Percentiles rank a stretch among this genome's conserved stretches.
These are phyloP conservation scores for Cyamopsis tetragonoloba DNA, from an alignment of 306 rosid genomes.

Conservation along the genomic window DNA sequence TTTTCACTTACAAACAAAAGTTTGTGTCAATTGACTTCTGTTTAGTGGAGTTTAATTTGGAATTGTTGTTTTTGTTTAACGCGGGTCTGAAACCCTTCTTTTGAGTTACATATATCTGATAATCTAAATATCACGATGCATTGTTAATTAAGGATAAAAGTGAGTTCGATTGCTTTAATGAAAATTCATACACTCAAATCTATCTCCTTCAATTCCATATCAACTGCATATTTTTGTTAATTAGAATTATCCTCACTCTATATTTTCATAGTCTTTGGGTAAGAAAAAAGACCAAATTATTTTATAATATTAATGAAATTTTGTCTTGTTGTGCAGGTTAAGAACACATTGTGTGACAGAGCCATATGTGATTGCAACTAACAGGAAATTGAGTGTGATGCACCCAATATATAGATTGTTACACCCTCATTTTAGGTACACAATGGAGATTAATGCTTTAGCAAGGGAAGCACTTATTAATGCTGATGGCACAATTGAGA, in stretches of 20 bases:
- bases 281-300: background rate
- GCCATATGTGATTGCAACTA: slow-evolving; percentile 79
- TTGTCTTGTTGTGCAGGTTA: slow-evolving; percentile 43
- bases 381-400: slow-evolving; percentile 72
- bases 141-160: too few species aligned
- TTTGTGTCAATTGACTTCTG: too few species aligned
- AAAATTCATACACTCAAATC: too few species aligned
- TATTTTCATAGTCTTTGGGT: background rate
- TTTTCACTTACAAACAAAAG: too few species aligned
- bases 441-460: slow-evolving; percentile 77
- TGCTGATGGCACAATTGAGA: slow-evolving; percentile 66
- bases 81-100: too few species aligned
- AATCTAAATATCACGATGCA: too few species aligned
- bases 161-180: too few species aligned
- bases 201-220: too few species aligned
- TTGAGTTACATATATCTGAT: too few species aligned
- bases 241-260: background rate
- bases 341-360: slow-evolving; percentile 78
- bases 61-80: too few species aligned
- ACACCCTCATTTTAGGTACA: slow-evolving; percentile 86
- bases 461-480: slow-evolving; percentile 78
- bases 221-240: background rate
- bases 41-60: too few species aligned
- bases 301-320: background rate
- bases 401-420: slow-evolving; percentile 74